These are phyloP conservation scores for Volvox africanus DNA, from an alignment of 139 green algal genomes.

Conservation along the genomic window DNA sequence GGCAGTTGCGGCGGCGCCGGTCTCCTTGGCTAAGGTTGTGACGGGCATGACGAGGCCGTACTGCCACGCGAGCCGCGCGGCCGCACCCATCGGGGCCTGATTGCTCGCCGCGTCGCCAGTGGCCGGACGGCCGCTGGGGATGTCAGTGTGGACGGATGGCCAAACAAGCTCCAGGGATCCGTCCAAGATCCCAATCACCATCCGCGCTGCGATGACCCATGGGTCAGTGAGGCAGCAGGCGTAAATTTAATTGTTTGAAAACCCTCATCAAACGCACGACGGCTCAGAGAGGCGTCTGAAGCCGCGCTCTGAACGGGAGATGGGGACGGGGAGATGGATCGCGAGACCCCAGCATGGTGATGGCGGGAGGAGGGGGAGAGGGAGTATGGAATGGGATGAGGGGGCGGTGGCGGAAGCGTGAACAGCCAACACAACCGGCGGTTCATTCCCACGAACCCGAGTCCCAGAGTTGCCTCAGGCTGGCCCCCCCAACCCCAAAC, in stretches of 20 bases:
- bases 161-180: constrained; percentile 11
- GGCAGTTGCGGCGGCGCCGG: too few relatives aligned
- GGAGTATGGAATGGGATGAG: too few relatives aligned
- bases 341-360: too few relatives aligned
- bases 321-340: too few relatives aligned
- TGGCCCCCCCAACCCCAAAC: too few relatives aligned
- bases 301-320: too few relatives aligned
- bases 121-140: background rate
- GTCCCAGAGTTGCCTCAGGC: too few relatives aligned
- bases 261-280: too few relatives aligned
- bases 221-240: background rate
- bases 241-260: too few relatives aligned
- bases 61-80: background rate
- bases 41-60: background rate
- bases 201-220: background rate
- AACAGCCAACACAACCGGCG: too few relatives aligned
- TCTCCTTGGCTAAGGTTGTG: background rate
- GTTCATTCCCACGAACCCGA: too few relatives aligned
- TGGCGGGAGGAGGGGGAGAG: background rate
- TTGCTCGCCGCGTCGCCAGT: background rate
- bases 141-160: background rate
- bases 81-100: background rate
- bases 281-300: too few relatives aligned
- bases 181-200: constrained; percentile 12
- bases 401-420: background rate